Evolutionary conservation across 176 grass and related monocot genomes (phyloP), one percentile per base, ranked within the genome.

Genomic region (Neostapfia colusana): DNA sequence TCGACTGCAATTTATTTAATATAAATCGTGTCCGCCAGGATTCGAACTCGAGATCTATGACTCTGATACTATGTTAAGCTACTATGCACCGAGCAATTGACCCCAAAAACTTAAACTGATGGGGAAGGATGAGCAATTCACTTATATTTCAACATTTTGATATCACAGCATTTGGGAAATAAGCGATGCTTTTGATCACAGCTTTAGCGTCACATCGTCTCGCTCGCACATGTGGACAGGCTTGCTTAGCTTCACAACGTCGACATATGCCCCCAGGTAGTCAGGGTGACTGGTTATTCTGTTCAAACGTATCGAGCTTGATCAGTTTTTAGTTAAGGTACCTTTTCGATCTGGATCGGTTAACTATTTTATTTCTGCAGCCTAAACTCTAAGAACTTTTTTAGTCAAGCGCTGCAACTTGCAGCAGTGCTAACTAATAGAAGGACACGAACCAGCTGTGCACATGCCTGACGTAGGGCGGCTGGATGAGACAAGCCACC

Each of bases 401-500:
- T 31, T 31, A 31, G 31, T 18, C 9, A 58, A 58, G 4, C 23
- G 4, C 23, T 26, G 5, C 21, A 11, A 13, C 55, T 58, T 16
- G 45, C 4, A 48, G 8, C 2, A 1, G 6, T 45, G n/a, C 9
- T 17, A 7, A n/a, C 48, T 20, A 38, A 8, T 54, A 23, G 24
- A 26, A 31, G 13, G 14, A 60, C 55, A 31, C 10, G 14, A 44
- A 7, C 27, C 24, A 45, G 55, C 0, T 60, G 37, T 13, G 27
- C 57, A 75, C 5, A 61, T 75, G 56, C 73, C 56, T 63, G 73
- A 75, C 73, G 57, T 75, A 75, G 73, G 73, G 73, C 73, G 73
- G 73, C 73, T 62, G 57, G 5, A 75, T 75, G 31, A 17, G 73
- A 75, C 73, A 75, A 75, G 63, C 9, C 24, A 45, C 40, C 0